A percentile compares a stretch with the other conserved stretches of the same genome.
Conservation (phyloP, 805 yeast genomes). For the Starmerella kuoi region DNA sequence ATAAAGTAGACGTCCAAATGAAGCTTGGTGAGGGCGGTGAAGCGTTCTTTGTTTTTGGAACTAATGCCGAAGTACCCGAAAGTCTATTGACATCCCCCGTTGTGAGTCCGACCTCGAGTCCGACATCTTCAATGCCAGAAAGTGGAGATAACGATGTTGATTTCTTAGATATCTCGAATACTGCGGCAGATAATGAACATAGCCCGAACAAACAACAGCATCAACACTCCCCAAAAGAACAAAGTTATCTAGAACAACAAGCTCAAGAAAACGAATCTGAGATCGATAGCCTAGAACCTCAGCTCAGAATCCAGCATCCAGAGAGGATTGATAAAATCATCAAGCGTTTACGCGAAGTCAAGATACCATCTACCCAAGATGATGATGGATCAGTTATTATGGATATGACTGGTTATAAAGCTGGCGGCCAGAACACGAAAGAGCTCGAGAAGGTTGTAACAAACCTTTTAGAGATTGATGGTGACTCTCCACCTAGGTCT, state of each 20-base stretch:
- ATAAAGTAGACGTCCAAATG: slow-evolving; percentile 77
- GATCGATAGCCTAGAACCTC: slow-evolving; percentile 14
- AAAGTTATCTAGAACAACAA: not conserved
- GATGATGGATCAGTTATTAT: slow-evolving; percentile 80
- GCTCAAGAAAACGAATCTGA: not conserved
- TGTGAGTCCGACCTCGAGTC: slow-evolving; percentile 49
- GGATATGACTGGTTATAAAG: slow-evolving; percentile 93
- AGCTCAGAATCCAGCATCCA: slow-evolving; percentile 18
- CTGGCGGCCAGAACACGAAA: slow-evolving; percentile 45
- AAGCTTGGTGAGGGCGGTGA: slow-evolving; percentile 96
- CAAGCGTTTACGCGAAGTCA: slow-evolving; percentile 34
- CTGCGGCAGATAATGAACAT: not conserved
- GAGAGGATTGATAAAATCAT: slow-evolving; percentile 21
- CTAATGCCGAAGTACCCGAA: slow-evolving; percentile 56
- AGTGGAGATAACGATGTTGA: slow-evolving; percentile 22
- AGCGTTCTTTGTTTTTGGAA: slow-evolving; percentile 92
- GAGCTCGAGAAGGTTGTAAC: slow-evolving; percentile 60
- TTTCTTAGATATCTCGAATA: slow-evolving; percentile 17
- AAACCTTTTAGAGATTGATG: slow-evolving; percentile 9
- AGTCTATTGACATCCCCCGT: slow-evolving; percentile 82
- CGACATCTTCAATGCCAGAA: slow-evolving; percentile 20
- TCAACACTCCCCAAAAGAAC: not conserved
- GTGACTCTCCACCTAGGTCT: slow-evolving; percentile 8
- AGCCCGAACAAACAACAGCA: not conserved
- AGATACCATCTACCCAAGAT: slow-evolving; percentile 79